Evolutionary conservation across 768 basidiomycete genomes (phyloP).

Genomic region (Naganishia vishniacii): DNA sequence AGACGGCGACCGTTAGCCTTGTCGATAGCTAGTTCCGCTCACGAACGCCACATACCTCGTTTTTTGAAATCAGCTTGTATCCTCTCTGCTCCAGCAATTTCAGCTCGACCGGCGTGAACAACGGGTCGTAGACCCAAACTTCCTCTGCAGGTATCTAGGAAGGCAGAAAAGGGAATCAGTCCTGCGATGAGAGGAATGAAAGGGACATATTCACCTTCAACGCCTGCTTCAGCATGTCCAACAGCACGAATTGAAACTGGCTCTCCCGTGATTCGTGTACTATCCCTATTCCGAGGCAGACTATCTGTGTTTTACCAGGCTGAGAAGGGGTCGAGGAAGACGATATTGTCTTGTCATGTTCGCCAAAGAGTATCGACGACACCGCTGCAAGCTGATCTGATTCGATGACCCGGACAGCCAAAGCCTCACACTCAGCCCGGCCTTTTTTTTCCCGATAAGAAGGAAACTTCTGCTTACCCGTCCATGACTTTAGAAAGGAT

Average conservation of each 20-base stretch:
- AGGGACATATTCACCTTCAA: background rate
- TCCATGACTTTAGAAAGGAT: background rate
- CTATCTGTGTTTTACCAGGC: background rate
- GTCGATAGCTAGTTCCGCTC: background rate
- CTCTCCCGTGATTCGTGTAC: slow-evolving; percentile 12
- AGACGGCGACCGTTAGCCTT: background rate
- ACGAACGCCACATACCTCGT: background rate
- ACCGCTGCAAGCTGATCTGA: slow-evolving; percentile 9
- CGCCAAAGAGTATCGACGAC: background rate
- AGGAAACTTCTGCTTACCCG: background rate
- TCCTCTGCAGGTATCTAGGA: background rate
- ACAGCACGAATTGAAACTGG: slow-evolving; percentile 10
- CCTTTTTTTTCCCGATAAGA: no score
- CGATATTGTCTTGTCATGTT: background rate
- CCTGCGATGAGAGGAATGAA: no score
- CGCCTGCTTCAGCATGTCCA: slow-evolving; percentile 7
- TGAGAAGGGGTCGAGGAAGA: background rate
- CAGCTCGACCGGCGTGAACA: slow-evolving; percentile 7
- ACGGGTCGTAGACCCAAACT: slow-evolving; percentile 9
- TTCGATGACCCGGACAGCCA: no score
- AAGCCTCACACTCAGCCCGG: no score
- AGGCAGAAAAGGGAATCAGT: background rate
- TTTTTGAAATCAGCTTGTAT: slow-evolving; percentile 6
- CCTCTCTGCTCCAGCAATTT: background rate
- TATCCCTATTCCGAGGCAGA: slow-evolving; percentile 18